Base-by-base conservation (phyloP, 2,329 filamentous ascomycete genomes). In the Xylariaceae sp. region DNA sequence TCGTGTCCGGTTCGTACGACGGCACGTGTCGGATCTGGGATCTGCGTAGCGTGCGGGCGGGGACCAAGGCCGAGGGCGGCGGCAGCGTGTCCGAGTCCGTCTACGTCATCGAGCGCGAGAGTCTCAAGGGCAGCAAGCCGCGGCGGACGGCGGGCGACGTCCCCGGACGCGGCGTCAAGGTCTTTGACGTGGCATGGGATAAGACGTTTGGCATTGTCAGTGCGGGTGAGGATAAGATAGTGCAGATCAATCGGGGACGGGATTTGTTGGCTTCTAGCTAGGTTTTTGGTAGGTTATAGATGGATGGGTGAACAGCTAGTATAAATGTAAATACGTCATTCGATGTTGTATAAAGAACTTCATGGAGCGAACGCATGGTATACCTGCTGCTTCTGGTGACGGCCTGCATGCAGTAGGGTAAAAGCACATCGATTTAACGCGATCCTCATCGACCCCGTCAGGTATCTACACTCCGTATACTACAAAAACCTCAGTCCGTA, bases 1-100 rank as follows among this genome's bases (percentile, higher is more conserved):
- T 99, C 7, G 91, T 94, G 0, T 95, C 90, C 28, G 94, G 86
- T n/a, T 90, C 89, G 41, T 91, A 96, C 74, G 95, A 99, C 74
- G 92, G 94, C 29, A 96, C 92, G 1, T 95, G 91, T 69, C 85
- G 92, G 48, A 87, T 99, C 45, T 99, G 95, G 95, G 95, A 99
- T 79, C 82, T 98, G 63, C 83, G 95, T 52, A 88, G 86, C 67
- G 85, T 84, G 50, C 80, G 86, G 72, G 82, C 78, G 16, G 83
- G 79, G 7, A 81, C 80, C 2, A 79, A 85, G 67, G 76, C 87
- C 71, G 83, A 87, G 72, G 79, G 87, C 68, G 78, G 85, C 69
- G 77, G 84, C 72, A 76, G 83, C 81, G 70, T 93, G 75, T 74
- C 91, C 84, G 80, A 94, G 82, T 74, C 87, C 79, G 77, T 96